Percentiles rank a stretch among this genome's conserved stretches.
Conservation (phyloP, 495 filamentous ascomycete species). For the Penicillium egyptiacum region DNA sequence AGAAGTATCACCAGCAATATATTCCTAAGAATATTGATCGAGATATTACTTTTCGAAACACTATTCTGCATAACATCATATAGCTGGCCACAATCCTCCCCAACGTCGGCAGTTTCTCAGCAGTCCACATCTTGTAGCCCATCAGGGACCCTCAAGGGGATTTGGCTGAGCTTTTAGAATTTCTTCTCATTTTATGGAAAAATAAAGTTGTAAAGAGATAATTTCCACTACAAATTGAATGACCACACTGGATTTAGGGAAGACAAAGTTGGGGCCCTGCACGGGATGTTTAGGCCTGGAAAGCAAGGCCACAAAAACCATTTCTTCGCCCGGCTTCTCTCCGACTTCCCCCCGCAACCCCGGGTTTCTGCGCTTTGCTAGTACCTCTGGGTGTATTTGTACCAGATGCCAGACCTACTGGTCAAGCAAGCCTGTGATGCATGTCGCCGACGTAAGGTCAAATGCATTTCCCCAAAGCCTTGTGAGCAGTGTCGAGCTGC, state of each 20-base stretch:
- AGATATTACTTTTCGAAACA: not conserved
- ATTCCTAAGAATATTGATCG: not conserved
- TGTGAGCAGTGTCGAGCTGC: constrained; percentile 69
- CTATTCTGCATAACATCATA: not conserved
- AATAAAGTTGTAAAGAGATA: not conserved
- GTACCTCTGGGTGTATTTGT: not conserved
- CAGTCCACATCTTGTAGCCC: not conserved
- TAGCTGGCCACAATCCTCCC: not conserved
- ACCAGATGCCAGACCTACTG: constrained; percentile 2
- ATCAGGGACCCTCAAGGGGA: not conserved
- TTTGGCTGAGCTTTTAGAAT: not conserved
- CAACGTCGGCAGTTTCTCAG: not conserved
- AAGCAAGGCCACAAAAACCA: not conserved
- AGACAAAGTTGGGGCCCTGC: not conserved
- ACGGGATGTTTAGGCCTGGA: not conserved
- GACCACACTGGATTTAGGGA: not conserved
- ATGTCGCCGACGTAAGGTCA: constrained; percentile 82
- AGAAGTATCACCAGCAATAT: not conserved
- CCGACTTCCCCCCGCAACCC: constrained; percentile 17
- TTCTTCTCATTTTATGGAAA: not conserved
- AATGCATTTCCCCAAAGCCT: constrained; percentile 52
- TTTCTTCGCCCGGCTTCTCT: constrained; percentile 12
- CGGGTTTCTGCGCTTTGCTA: not conserved
- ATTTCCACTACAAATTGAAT: not conserved
- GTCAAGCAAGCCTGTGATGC: constrained; percentile 74